Conservation (phyloP, 73 alveolate genomes). For the Durusdinium trenchii region DNA sequence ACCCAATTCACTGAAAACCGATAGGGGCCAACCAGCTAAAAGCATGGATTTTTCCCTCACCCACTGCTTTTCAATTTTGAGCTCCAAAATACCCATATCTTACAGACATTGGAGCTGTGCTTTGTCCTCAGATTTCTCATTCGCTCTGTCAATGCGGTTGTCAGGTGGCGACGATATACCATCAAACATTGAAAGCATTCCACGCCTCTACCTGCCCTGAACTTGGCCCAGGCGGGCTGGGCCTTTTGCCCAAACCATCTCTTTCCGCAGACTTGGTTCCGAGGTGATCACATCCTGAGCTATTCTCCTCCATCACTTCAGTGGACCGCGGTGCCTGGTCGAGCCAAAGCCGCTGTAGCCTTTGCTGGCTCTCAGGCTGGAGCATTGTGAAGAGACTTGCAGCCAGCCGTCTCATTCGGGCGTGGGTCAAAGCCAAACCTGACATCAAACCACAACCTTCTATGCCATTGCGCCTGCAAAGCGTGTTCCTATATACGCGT, state of each 20-base stretch:
- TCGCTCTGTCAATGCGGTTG: neutral
- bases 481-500: too few relatives aligned
- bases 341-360: slow-evolving; percentile 79
- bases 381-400: neutral
- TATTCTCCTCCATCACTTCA: slow-evolving; percentile 60
- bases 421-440: too few relatives aligned
- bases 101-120: neutral
- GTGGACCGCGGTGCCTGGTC: slow-evolving; percentile 75
- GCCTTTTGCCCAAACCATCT: neutral
- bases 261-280: neutral
- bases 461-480: too few relatives aligned
- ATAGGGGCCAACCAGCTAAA: too few relatives aligned
- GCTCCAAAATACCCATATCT: too few relatives aligned
- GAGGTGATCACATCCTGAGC: slow-evolving; percentile 52
- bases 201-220: slow-evolving; percentile 32
- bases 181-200: slow-evolving; percentile 49
- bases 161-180: slow-evolving; percentile 60
- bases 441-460: too few relatives aligned
- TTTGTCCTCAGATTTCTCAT: neutral
- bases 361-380: slow-evolving; percentile 50
- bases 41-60: too few relatives aligned
- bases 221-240: neutral
- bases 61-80: too few relatives aligned
- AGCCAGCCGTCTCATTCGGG: neutral
- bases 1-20: too few relatives aligned